Percentiles rank a stretch among this genome's conserved stretches.
Conservation (phyloP, 306 rosid species). For the Prunus kanzakura region DNA sequence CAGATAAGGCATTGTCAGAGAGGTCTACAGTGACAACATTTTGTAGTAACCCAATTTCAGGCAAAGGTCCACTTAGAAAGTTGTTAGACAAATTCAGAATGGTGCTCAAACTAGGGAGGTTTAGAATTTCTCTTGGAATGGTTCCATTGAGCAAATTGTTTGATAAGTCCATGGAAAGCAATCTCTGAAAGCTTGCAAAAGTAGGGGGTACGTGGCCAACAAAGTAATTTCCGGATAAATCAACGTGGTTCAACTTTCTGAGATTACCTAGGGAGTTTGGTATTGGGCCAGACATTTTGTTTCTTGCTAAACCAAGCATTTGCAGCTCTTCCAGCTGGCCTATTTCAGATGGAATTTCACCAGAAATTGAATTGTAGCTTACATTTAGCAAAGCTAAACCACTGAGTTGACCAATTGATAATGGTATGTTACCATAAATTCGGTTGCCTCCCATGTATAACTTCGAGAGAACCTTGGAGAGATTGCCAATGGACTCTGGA, state of each 20-base stretch:
- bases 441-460: slow-evolving; percentile 63
- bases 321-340: slow-evolving; percentile 49
- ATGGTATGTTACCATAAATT: slow-evolving; percentile 58
- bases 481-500: slow-evolving; percentile 69
- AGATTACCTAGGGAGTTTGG: slow-evolving; percentile 60
- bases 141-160: slow-evolving; percentile 60
- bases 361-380: slow-evolving; percentile 50
- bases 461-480: slow-evolving; percentile 45
- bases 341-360: slow-evolving; percentile 59
- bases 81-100: slow-evolving; percentile 58
- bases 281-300: slow-evolving; percentile 47
- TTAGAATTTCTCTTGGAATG: too few species aligned
- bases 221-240: slow-evolving; percentile 55
- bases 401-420: slow-evolving; percentile 47
- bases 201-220: slow-evolving; percentile 38
- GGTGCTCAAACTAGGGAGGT: slow-evolving; percentile 45
- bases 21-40: slow-evolving; percentile 48
- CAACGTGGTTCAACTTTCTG: slow-evolving; percentile 38
- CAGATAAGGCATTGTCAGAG: slow-evolving; percentile 50
- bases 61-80: slow-evolving; percentile 58
- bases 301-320: slow-evolving; percentile 41
- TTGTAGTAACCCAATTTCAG: slow-evolving; percentile 39
- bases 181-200: slow-evolving; percentile 45
- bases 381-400: slow-evolving; percentile 52
- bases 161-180: slow-evolving; percentile 60